These are phyloP conservation scores for Lachancea meyersii DNA, from an alignment of 805 yeast genomes.

Conservation along the genomic window DNA sequence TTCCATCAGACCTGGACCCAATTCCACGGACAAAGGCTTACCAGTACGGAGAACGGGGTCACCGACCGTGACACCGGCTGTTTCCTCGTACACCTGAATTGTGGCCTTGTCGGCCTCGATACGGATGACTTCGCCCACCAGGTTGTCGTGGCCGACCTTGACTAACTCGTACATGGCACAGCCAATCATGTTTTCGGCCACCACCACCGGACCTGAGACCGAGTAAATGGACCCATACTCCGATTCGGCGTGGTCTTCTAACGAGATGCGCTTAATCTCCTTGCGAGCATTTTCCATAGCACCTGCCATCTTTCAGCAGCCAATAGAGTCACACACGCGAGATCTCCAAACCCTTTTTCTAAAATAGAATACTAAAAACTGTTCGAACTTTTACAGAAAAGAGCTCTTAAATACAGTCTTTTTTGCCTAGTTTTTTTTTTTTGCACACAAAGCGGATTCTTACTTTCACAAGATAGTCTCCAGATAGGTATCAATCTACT, in stretches of 20 bases:
- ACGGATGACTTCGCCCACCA: slow-evolving; percentile 98
- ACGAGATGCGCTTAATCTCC: slow-evolving; percentile 76
- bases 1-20: slow-evolving; percentile 99
- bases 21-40: slow-evolving; percentile 96
- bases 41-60: slow-evolving; percentile 98
- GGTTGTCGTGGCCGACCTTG: slow-evolving; percentile 92
- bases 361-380: no score
- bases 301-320: slow-evolving; percentile 58
- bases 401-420: not conserved
- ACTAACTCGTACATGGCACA: slow-evolving; percentile 99
- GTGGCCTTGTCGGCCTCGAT: slow-evolving; percentile 96
- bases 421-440: not conserved
- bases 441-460: not conserved
- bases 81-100: slow-evolving; percentile 97
- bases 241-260: slow-evolving; percentile 68
- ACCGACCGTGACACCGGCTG: slow-evolving; percentile 98
- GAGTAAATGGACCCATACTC: slow-evolving; percentile 86
- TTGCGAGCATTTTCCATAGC: slow-evolving; percentile 96
- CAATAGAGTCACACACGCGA: not conserved
- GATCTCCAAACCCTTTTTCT: not conserved
- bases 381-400: slow-evolving; percentile 2
- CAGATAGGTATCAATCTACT: not conserved
- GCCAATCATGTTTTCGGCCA: slow-evolving; percentile 98
- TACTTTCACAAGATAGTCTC: not conserved
- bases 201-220: slow-evolving; percentile 96